A percentile compares a stretch with the other conserved stretches of the same genome.
Evolutionary conservation across 495 filamentous ascomycete species (phyloP).

Genomic region (Penicillium dipodomyicola): DNA sequence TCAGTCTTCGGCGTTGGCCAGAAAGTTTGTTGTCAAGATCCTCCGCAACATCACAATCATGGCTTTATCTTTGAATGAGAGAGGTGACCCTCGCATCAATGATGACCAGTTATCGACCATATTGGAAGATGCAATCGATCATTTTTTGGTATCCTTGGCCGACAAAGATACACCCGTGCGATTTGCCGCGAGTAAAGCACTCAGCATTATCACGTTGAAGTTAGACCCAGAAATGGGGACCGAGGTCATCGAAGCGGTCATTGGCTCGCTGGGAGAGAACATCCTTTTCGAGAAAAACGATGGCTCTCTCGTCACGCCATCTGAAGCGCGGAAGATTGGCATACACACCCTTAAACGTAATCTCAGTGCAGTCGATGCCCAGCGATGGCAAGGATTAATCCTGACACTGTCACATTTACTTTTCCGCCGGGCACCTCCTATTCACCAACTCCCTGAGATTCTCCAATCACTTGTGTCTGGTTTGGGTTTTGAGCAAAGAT

Average conservation of each 20-base stretch:
- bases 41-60: constrained; percentile 67
- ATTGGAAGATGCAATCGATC: constrained; percentile 61
- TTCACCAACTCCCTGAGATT: constrained; percentile 63
- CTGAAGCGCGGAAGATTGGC: constrained; percentile 35
- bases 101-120: constrained; percentile 48
- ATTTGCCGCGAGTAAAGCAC: constrained; percentile 86
- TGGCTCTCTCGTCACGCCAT: constrained; percentile 37
- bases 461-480: constrained; percentile 69
- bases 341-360: constrained; percentile 50
- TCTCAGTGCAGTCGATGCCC: constrained; percentile 68
- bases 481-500: constrained; percentile 81
- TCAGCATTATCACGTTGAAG: constrained; percentile 79
- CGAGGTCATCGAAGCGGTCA: constrained; percentile 81
- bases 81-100: constrained; percentile 33
- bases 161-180: constrained; percentile 89
- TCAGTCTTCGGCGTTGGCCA: constrained; percentile 66
- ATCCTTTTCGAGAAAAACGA: constrained; percentile 61
- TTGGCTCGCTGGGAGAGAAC: constrained; percentile 71
- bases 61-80: constrained; percentile 48
- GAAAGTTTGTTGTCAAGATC: constrained; percentile 80
- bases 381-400: constrained; percentile 89
- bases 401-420: constrained; percentile 83
- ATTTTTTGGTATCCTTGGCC: constrained; percentile 63
- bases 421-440: constrained; percentile 71
- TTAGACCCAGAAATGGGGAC: constrained; percentile 74